phyloP scores from a whole-genome alignment of 805 yeast species.

The Pichia deserticola region DNA sequence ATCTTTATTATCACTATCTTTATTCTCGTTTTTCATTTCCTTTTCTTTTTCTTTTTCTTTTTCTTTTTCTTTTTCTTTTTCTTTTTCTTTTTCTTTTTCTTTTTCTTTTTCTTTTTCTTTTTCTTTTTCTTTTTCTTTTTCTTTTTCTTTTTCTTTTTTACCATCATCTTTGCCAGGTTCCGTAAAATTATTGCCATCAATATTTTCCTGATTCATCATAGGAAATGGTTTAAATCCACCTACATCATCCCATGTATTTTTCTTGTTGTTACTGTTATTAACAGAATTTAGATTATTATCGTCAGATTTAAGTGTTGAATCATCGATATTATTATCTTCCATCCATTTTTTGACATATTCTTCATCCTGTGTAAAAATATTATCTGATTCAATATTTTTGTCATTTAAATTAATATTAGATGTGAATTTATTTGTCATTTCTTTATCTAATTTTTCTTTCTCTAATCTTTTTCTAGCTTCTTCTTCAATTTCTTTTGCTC shows the following conservation, averaged over 20 bases:
- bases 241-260: background rate
- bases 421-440: background rate
- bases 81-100: background rate
- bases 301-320: too few species aligned
- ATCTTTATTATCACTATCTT: background rate
- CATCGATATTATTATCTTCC: background rate
- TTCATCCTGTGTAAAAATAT: too few species aligned
- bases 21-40: background rate
- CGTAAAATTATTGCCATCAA: background rate
- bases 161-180: too few species aligned
- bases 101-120: background rate
- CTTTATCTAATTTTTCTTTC: background rate
- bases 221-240: conserved; percentile 1
- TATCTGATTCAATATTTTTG: too few species aligned
- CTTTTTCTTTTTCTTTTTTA: conserved; percentile 5
- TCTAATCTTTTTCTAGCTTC: conserved; percentile 2
- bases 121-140: background rate
- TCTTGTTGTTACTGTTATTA: background rate
- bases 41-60: background rate
- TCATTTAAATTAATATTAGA: too few species aligned
- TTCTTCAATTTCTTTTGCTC: conserved; percentile 5
- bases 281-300: background rate
- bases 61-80: background rate
- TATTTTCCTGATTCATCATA: background rate
- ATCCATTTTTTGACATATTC: background rate